Percentiles rank a stretch among this genome's conserved stretches.
These are phyloP conservation scores for Nephelium lappaceum DNA, from an alignment of 345 rosid genomes.

Conservation along the genomic window DNA sequence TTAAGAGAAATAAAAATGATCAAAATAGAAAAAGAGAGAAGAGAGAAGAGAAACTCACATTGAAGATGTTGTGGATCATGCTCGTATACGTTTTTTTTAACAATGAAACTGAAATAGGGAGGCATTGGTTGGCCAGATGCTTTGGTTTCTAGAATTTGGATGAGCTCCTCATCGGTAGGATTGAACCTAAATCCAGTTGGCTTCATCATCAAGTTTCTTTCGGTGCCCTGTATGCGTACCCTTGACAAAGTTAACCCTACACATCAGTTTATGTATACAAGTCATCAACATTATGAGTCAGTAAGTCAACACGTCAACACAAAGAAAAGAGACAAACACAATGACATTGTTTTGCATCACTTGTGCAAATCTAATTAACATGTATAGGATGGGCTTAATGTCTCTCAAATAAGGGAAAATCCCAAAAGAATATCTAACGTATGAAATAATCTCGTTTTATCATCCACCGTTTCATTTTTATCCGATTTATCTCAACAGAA, in stretches of 20 bases:
- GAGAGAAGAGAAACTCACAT: conserved; percentile 10
- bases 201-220: neutral
- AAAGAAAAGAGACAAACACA: neutral
- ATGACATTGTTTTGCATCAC: neutral
- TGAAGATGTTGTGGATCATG: too few relatives aligned
- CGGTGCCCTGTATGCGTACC: neutral
- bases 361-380: neutral
- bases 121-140: conserved; percentile 15
- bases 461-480: too few relatives aligned
- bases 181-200: conserved; percentile 31
- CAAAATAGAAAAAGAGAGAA: neutral
- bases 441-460: too few relatives aligned
- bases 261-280: too few relatives aligned
- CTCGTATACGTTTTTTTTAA: conserved; percentile 28
- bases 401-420: too few relatives aligned
- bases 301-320: neutral
- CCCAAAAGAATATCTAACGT: too few relatives aligned
- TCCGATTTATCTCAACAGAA: too few relatives aligned
- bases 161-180: conserved; percentile 36
- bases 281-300: too few relatives aligned
- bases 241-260: neutral
- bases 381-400: neutral
- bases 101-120: conserved; percentile 21
- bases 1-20: too few relatives aligned
- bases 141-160: conserved; percentile 24